phyloP scores from a whole-genome alignment of 2,329 filamentous ascomycete species.

The Sarocladiaceae sp. region DNA sequence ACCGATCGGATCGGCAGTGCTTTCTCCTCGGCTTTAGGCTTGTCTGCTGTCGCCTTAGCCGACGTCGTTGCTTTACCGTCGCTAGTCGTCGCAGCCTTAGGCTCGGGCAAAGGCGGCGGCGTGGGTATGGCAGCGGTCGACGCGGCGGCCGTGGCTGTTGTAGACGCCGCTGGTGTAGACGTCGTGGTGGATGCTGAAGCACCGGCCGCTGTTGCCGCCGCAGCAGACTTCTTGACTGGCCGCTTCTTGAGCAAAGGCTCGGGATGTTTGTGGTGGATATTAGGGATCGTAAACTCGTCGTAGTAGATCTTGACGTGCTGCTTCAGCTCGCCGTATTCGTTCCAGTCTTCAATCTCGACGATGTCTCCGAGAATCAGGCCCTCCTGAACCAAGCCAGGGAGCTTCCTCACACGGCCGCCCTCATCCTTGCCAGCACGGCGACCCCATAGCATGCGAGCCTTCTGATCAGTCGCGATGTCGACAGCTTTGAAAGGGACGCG shows the following conservation, averaged over 20 bases:
- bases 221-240: slow-evolving; percentile 28
- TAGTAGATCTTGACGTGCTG: slow-evolving; percentile 71
- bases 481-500: slow-evolving; percentile 89
- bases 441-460: slow-evolving; percentile 84
- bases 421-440: slow-evolving; percentile 72
- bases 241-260: slow-evolving; percentile 27
- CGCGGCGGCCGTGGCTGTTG: slow-evolving; percentile 19
- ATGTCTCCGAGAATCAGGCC: slow-evolving; percentile 83
- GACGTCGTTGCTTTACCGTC: slow-evolving; percentile 13
- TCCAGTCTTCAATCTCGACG: slow-evolving; percentile 96
- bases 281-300: slow-evolving; percentile 56
- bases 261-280: slow-evolving; percentile 48
- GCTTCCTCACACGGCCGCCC: slow-evolving; percentile 61
- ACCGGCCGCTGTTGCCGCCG: slow-evolving; percentile 21
- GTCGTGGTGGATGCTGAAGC: slow-evolving; percentile 15
- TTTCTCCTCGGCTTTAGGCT: slow-evolving; percentile 19
- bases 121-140: slow-evolving; percentile 19
- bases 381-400: slow-evolving; percentile 85
- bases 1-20: slow-evolving; percentile 47
- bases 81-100: slow-evolving; percentile 13
- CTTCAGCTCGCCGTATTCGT: slow-evolving; percentile 94
- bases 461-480: slow-evolving; percentile 86
- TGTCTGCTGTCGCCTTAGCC: slow-evolving; percentile 14
- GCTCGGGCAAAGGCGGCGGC: slow-evolving; percentile 19
- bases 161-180: slow-evolving; percentile 17